phyloP scores from a whole-genome alignment of 306 rosid genomes.

The Leucaena leucocephala region DNA sequence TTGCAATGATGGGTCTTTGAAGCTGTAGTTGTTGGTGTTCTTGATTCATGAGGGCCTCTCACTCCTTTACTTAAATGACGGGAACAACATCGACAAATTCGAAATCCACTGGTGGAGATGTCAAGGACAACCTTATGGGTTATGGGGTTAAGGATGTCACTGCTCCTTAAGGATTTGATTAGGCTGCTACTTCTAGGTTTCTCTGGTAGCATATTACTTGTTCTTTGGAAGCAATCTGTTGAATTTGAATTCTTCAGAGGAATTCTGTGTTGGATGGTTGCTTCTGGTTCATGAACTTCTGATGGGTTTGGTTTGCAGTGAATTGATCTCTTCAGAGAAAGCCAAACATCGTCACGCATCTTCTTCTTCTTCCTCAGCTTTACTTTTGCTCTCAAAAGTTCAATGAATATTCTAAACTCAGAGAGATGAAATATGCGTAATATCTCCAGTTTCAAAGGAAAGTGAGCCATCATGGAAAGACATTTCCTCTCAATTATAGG shows the following conservation, averaged over 20 bases:
- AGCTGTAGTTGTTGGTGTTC: conserved; percentile 11
- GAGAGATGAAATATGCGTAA: conserved; percentile 27
- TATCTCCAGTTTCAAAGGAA: conserved; percentile 31
- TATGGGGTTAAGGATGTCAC: conserved; percentile 31
- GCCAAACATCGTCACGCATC: conserved; percentile 48
- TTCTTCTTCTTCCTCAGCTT: conserved; percentile 4
- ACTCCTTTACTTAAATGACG: conserved; percentile 31
- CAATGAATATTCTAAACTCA: conserved; percentile 10
- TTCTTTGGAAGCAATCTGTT: conserved; percentile 38
- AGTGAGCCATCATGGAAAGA: conserved; percentile 33
- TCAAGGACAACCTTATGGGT: conserved; percentile 36
- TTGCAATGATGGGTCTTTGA: conserved; percentile 24
- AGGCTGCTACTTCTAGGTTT: conserved; percentile 35
- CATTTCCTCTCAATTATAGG: conserved; percentile 6
- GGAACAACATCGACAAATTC: conserved; percentile 17
- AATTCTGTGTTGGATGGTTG: conserved; percentile 20
- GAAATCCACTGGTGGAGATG: background rate
- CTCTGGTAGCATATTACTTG: conserved; percentile 39
- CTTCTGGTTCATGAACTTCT: conserved; percentile 54
- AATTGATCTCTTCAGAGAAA: conserved; percentile 49
- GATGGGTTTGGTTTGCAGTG: conserved; percentile 49
- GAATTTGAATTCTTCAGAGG: conserved; percentile 36
- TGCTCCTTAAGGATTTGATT: conserved; percentile 17
- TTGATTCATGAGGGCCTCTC: conserved; percentile 29
- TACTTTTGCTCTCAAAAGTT: conserved; percentile 21